These are phyloP conservation scores for Xylariomycetidae sp. DNA, from an alignment of 2,329 filamentous ascomycete genomes.

Conservation along the genomic window DNA sequence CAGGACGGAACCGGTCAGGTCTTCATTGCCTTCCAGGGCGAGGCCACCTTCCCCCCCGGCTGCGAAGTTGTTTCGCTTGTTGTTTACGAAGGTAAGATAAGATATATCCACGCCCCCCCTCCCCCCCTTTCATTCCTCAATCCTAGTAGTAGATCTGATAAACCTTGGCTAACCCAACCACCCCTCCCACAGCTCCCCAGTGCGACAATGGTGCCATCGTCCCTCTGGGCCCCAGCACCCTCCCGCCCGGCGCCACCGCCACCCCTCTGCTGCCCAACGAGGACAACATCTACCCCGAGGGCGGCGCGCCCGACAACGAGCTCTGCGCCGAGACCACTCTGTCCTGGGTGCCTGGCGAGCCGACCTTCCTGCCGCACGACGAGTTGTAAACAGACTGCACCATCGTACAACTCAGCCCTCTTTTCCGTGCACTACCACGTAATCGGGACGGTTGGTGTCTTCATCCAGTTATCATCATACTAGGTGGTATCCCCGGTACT, in stretches of 20 bases:
- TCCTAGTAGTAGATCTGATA: no score
- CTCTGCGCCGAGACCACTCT: constrained; percentile 10
- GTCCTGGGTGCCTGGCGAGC: constrained; percentile 11
- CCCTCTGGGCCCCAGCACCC: constrained; percentile 1
- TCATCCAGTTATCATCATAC: no score
- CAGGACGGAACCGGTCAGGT: constrained; percentile 14
- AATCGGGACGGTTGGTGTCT: no score
- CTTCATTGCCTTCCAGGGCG: constrained; percentile 14
- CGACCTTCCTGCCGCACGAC: constrained; percentile 15
- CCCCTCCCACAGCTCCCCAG: background rate
- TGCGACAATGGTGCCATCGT: constrained; percentile 1
- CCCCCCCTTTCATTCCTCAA: background rate
- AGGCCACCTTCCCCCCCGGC: constrained; percentile 7
- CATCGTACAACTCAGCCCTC: no score
- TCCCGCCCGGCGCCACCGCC: background rate
- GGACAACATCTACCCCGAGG: constrained; percentile 6
- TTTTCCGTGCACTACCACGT: no score
- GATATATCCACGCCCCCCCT: background rate
- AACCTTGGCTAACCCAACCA: no score
- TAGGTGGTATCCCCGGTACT: no score
- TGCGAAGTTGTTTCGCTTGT: constrained; percentile 16
- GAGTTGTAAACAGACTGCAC: constrained; percentile 16
- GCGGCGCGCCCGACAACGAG: constrained; percentile 9
- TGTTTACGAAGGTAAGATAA: constrained; percentile 8
- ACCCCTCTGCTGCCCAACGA: constrained; percentile 3